These are phyloP conservation scores for Fusarium miscanthi DNA, from an alignment of 2,329 filamentous ascomycete species.

Conservation along the genomic window DNA sequence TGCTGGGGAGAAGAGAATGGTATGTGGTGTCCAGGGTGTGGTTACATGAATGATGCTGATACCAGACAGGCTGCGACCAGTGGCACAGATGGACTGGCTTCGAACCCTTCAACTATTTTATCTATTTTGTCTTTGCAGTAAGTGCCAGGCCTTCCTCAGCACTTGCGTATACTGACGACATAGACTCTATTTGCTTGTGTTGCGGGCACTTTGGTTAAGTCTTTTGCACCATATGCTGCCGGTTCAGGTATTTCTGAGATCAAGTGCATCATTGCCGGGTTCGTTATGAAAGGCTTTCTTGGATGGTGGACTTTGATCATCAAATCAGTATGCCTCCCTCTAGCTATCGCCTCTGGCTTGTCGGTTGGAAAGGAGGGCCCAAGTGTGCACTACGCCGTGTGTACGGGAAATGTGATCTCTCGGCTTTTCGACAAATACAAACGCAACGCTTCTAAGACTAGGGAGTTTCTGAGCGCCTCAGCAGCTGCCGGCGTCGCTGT, in stretches of 20 bases:
- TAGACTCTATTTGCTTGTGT: constrained; percentile 83
- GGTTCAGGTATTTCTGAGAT: constrained; percentile 98
- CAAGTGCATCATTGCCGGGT: constrained; percentile 98
- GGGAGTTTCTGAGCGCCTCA: constrained; percentile 94
- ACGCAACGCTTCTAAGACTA: constrained; percentile 90
- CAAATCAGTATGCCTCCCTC: constrained; percentile 89
- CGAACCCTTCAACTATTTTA: constrained; percentile 80
- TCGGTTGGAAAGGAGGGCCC: constrained; percentile 98
- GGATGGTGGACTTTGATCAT: constrained; percentile 92
- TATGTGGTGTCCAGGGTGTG: constrained; percentile 45
- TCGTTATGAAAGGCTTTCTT: constrained; percentile 98
- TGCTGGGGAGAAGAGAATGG: constrained; percentile 95
- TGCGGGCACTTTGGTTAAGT: constrained; percentile 86
- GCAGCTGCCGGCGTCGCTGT: constrained; percentile 96
- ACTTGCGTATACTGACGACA: constrained; percentile 11
- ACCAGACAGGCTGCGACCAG: constrained; percentile 76
- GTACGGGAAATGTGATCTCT: constrained; percentile 96
- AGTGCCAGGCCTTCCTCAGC: constrained; percentile 36
- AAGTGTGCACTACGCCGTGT: constrained; percentile 98
- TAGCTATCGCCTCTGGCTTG: constrained; percentile 92
- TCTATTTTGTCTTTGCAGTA: constrained; percentile 90
- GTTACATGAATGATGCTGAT: constrained; percentile 7
- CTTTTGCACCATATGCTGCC: constrained; percentile 94
- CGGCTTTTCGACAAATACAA: constrained; percentile 92
- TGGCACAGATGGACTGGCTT: constrained; percentile 92